Base-by-base conservation (phyloP, 768 basidiomycete species). In the Tylopilus balloui region DNA sequence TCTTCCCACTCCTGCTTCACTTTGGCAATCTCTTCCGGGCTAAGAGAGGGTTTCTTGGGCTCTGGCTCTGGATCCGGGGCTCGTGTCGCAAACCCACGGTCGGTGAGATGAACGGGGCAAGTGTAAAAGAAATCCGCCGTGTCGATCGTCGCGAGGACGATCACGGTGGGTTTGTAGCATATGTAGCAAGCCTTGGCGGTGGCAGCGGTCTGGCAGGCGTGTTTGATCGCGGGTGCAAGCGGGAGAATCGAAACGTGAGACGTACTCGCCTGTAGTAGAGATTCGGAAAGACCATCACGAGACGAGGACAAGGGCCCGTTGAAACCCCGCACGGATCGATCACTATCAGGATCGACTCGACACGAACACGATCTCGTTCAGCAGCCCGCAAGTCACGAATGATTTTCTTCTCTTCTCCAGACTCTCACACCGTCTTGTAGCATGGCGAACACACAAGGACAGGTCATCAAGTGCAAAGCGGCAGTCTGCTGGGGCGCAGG, bases 401-500 rank as follows among this genome's bases (percentile, higher is more conserved):
- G n/a, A n/a, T n/a, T n/a, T n/a, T n/a, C 21, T 40, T 25, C 42
- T 46, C 17, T 48, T 55, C 58, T 55, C 52, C 64, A 55, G 60
- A 46, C 55, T 58, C 56, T 53, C 63, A 56, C 61, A 42, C 46
- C 50, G 43, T 58, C 55, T 14, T 24, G 10, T 41, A 56, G 46
- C 52, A 93, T 92, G 89, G 81, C 86, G 32, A 73, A 73, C 53
- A 92, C 89, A 41, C 73, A 68, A 58, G 92, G 92, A 54, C 84
- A 88, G 68, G 66, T 69, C 68, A 74, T 95, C 83, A 79, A 81
- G 64, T 79, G 95, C 76, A 95, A 92, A 69, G 94, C 92, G 28
- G 90, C 91, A 32, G 84, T 99, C 50, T 95, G 92, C 69, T 99
- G 95, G 96, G 91, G 78, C 47, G 92, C 94, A 12, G 88, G 87